A percentile compares a stretch with the other conserved stretches of the same genome.
phyloP scores from a whole-genome alignment of 495 filamentous ascomycete species.

The Aspergillus saccharolyticus region DNA sequence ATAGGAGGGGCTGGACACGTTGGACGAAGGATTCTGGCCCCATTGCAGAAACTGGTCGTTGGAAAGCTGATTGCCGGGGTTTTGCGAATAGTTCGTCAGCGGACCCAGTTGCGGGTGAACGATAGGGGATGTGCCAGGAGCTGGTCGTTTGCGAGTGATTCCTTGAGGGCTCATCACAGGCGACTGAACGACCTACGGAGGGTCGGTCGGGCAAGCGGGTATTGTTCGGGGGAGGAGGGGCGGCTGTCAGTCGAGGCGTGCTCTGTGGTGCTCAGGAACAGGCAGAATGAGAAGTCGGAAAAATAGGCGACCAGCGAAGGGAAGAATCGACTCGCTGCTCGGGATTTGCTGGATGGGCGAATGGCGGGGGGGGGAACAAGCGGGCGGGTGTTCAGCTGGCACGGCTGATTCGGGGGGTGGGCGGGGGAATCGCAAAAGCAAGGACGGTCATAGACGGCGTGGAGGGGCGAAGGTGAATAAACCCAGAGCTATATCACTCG shows the following conservation, averaged over 20 bases:
- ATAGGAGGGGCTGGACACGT: slow-evolving; percentile 29
- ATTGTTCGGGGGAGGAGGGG: not conserved
- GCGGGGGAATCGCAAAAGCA: not conserved
- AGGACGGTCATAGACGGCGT: not conserved
- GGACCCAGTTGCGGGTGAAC: slow-evolving; percentile 42
- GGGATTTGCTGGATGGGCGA: not conserved
- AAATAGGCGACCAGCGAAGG: not conserved
- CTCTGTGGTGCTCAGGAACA: not conserved
- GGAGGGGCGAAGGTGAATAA: not conserved
- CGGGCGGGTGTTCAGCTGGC: slow-evolving; percentile 1
- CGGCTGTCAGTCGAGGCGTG: not conserved
- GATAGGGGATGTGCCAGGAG: slow-evolving; percentile 62
- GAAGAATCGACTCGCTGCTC: not conserved
- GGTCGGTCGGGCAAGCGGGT: not conserved
- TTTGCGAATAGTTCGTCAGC: slow-evolving; percentile 30
- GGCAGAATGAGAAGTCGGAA: not conserved
- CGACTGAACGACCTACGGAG: slow-evolving; percentile 8
- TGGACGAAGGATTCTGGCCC: slow-evolving; percentile 40
- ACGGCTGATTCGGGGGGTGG: not conserved
- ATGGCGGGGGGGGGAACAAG: slow-evolving; percentile 8
- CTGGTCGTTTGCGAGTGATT: slow-evolving; percentile 62
- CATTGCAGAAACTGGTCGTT: slow-evolving; percentile 54
- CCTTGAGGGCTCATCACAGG: slow-evolving; percentile 40
- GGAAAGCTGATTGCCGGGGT: slow-evolving; percentile 37
- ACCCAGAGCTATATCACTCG: slow-evolving; percentile 5